phyloP scores from a whole-genome alignment of 2,329 filamentous ascomycete genomes.

The Fusarium tupiense region DNA sequence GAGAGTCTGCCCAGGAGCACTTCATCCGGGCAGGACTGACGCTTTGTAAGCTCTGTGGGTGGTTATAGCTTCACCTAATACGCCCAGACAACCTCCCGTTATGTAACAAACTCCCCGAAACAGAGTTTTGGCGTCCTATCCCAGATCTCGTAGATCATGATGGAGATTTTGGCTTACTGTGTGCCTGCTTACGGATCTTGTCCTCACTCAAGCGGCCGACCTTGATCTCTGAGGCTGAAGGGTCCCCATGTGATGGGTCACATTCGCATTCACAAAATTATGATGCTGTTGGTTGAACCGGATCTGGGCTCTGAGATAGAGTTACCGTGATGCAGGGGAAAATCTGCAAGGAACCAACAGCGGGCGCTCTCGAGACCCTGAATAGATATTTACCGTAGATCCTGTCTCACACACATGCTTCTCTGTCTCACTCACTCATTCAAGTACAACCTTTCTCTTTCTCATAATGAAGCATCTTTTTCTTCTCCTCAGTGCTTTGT shows the following conservation, averaged over 20 bases:
- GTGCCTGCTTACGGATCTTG: constrained; percentile 1
- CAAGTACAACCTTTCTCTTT: not conserved
- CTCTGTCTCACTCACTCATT: constrained; percentile 4
- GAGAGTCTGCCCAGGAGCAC: not conserved
- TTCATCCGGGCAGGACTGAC: not conserved
- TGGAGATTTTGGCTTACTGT: not conserved
- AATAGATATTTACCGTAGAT: constrained; percentile 35
- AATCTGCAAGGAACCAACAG: constrained; percentile 23
- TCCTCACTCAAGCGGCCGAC: constrained; percentile 17
- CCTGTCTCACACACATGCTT: constrained; percentile 27
- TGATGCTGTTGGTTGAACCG: not conserved
- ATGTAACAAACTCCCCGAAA: not conserved
- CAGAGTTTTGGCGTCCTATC: not conserved
- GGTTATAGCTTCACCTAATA: not conserved
- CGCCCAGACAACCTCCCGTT: not conserved
- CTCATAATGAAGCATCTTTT: constrained; percentile 32
- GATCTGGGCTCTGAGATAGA: constrained; percentile 26
- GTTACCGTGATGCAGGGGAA: constrained; percentile 24
- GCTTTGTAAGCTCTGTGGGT: not conserved
- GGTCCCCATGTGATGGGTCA: not conserved
- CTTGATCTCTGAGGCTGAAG: constrained; percentile 1
- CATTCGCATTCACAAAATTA: not conserved
- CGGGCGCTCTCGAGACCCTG: not conserved
- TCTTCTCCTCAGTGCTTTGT: constrained; percentile 13
- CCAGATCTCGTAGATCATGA: constrained; percentile 6